A percentile compares a stretch with the other conserved stretches of the same genome.
These are phyloP conservation scores for Elsinoe ampelina DNA, from an alignment of 2,329 filamentous ascomycete species.

Conservation along the genomic window DNA sequence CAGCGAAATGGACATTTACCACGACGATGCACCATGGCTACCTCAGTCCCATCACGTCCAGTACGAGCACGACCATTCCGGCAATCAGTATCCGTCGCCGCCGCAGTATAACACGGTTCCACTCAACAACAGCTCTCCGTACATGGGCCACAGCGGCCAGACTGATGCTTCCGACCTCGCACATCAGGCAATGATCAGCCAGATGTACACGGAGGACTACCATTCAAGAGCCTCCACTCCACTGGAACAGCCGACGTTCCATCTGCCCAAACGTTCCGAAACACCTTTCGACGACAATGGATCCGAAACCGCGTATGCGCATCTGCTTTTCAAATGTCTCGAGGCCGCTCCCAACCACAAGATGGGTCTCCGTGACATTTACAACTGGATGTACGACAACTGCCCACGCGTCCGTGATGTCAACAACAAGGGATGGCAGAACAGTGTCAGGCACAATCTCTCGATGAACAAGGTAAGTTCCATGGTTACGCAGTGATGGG, in stretches of 20 bases:
- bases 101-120: no score
- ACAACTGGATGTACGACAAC: constrained; percentile 77
- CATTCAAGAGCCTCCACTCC: background rate
- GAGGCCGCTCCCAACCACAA: constrained; percentile 55
- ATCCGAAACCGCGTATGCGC: constrained; percentile 52
- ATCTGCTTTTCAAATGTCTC: constrained; percentile 69
- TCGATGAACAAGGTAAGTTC: constrained; percentile 82
- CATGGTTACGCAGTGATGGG: background rate
- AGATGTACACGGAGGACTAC: background rate
- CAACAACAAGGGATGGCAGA: constrained; percentile 66
- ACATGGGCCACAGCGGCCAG: background rate
- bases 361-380: constrained; percentile 78
- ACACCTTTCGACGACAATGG: constrained; percentile 16
- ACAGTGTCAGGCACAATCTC: constrained; percentile 89
- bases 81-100: no score
- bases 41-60: background rate
- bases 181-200: background rate
- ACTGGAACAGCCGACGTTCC: background rate
- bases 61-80: no score
- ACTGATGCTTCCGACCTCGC: background rate
- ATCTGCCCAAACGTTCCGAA: background rate
- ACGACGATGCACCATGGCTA: background rate
- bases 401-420: constrained; percentile 62
- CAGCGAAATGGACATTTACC: background rate
- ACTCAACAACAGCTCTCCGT: no score